phyloP scores from a whole-genome alignment of 2,329 filamentous ascomycete species.

The Phialocephala sp. region DNA sequence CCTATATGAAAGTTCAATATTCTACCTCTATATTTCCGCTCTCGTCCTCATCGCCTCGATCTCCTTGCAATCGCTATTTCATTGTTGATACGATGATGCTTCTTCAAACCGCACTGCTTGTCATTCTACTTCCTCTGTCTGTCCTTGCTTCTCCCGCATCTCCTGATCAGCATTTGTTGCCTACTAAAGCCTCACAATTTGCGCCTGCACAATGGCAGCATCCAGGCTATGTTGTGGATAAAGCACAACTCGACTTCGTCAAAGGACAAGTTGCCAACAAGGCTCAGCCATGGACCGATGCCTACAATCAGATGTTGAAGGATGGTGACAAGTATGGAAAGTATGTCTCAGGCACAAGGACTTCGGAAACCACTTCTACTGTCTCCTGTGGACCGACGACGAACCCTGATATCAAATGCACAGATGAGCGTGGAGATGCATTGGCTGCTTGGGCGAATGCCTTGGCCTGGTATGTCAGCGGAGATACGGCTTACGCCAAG shows the following conservation, averaged over 20 bases:
- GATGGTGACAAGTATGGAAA: slow-evolving; percentile 27
- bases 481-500: slow-evolving; percentile 34
- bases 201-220: slow-evolving; percentile 18
- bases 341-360: slow-evolving; percentile 25
- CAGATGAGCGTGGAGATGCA: slow-evolving; percentile 39
- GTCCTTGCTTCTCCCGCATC: neutral
- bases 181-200: slow-evolving; percentile 14
- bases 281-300: slow-evolving; percentile 27
- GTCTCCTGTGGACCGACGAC: slow-evolving; percentile 41
- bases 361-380: slow-evolving; percentile 24
- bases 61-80: neutral
- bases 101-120: neutral
- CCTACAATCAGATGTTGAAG: slow-evolving; percentile 30
- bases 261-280: slow-evolving; percentile 15
- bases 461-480: slow-evolving; percentile 38
- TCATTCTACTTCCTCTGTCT: slow-evolving; percentile 1
- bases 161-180: neutral
- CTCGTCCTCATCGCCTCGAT: neutral
- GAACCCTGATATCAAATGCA: slow-evolving; percentile 39
- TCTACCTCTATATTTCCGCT: neutral
- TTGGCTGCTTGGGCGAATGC: slow-evolving; percentile 41
- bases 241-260: slow-evolving; percentile 20
- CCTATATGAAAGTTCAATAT: neutral
- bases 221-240: slow-evolving; percentile 19
- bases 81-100: neutral